Evolutionary conservation across 192 early-diverging fungal genomes (phyloP).

Genomic region (Coemansia sp.): DNA sequence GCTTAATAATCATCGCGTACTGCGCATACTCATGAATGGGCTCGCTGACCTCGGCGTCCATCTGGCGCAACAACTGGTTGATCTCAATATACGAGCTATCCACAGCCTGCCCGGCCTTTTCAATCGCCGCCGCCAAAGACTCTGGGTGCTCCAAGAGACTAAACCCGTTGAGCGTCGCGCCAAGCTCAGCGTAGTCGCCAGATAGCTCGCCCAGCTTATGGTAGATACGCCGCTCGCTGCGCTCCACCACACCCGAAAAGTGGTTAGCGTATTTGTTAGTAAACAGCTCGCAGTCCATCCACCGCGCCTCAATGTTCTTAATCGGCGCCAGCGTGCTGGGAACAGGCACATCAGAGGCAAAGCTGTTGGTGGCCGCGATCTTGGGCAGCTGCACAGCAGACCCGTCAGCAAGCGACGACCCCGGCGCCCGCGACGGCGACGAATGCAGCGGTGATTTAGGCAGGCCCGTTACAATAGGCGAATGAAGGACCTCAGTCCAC

Average conservation of each 20-base stretch:
- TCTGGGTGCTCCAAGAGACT: conserved; percentile 80
- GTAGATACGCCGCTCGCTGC: conserved; percentile 74
- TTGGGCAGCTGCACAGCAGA: conserved; percentile 45
- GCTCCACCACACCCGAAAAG: conserved; percentile 73
- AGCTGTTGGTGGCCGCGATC: conserved; percentile 46
- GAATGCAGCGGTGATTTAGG: conserved; percentile 73
- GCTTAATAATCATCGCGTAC: conserved; percentile 85
- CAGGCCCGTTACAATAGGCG: conserved; percentile 68
- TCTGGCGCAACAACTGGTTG: conserved; percentile 65
- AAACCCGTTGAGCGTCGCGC: conserved; percentile 93
- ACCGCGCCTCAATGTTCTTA: conserved; percentile 77
- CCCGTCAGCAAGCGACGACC: conserved; percentile 53
- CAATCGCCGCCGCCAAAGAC: conserved; percentile 80
- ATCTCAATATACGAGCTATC: conserved; percentile 84
- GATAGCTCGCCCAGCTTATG: conserved; percentile 78
- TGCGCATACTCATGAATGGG: conserved; percentile 90
- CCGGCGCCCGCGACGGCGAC: conserved; percentile 54
- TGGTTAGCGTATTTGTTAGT: conserved; percentile 86
- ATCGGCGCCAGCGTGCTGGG: conserved; percentile 65
- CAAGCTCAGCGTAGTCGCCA: conserved; percentile 83
- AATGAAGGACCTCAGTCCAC: conserved; percentile 78
- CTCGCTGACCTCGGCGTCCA: conserved; percentile 83
- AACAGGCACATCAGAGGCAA: conserved; percentile 55
- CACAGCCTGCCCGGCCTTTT: conserved; percentile 90
- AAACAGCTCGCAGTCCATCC: conserved; percentile 90